These are phyloP conservation scores for Metarhizium rileyi DNA, from an alignment of 2,329 filamentous ascomycete species.

Conservation along the genomic window DNA sequence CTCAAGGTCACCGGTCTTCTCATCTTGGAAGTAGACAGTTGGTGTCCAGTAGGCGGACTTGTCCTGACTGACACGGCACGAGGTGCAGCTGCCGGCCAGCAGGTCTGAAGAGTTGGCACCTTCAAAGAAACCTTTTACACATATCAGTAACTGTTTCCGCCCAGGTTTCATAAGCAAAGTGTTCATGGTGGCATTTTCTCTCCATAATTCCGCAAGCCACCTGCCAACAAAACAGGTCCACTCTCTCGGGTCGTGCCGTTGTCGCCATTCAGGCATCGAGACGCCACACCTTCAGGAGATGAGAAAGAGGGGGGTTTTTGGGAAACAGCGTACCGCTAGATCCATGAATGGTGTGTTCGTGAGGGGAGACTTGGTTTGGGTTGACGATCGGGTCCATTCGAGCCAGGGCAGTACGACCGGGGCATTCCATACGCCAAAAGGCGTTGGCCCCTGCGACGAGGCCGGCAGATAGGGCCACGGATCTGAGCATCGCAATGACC, in stretches of 20 bases:
- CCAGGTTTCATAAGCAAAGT: too few relatives aligned
- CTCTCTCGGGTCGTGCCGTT: background rate
- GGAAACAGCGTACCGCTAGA: slow-evolving; percentile 53
- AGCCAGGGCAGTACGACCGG: slow-evolving; percentile 56
- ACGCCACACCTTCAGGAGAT: too few relatives aligned
- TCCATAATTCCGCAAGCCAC: background rate
- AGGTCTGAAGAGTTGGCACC: slow-evolving; percentile 49
- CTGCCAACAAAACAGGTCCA: background rate
- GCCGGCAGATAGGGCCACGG: slow-evolving; percentile 22
- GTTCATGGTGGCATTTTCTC: background rate
- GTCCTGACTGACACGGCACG: slow-evolving; percentile 70
- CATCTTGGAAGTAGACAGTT: slow-evolving; percentile 64
- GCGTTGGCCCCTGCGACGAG: slow-evolving; percentile 40
- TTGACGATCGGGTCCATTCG: slow-evolving; percentile 71
- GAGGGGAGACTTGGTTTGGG: slow-evolving; percentile 46
- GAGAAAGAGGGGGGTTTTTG: too few relatives aligned
- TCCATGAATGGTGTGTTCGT: slow-evolving; percentile 69
- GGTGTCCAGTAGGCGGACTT: slow-evolving; percentile 87
- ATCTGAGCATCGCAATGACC: slow-evolving; percentile 23
- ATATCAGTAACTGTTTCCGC: too few relatives aligned
- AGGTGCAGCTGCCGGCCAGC: slow-evolving; percentile 58
- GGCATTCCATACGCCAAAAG: slow-evolving; percentile 89
- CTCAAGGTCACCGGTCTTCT: slow-evolving; percentile 52
- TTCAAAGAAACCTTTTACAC: slow-evolving; percentile 50
- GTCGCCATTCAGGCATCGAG: too few relatives aligned